A percentile compares a stretch with the other conserved stretches of the same genome.
phyloP scores from a whole-genome alignment of 2,329 filamentous ascomycete genomes.

The Aspergillus ibericus region DNA sequence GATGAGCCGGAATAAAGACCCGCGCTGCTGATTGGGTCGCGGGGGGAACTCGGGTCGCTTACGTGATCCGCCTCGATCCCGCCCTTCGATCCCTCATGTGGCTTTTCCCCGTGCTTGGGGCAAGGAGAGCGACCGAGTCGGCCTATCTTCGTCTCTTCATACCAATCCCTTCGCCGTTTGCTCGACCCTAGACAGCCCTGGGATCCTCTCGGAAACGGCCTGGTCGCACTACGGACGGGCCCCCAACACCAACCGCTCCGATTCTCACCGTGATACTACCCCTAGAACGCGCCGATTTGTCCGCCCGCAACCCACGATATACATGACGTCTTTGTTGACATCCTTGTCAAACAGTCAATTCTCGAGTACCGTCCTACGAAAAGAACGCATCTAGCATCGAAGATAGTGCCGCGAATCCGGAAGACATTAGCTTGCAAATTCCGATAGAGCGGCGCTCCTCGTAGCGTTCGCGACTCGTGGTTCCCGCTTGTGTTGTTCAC shows the following conservation, averaged over 20 bases:
- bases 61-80: constrained; percentile 30
- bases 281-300: constrained; percentile 20
- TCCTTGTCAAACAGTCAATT: constrained; percentile 18
- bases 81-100: constrained; percentile 28
- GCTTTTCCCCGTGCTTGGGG: constrained; percentile 30
- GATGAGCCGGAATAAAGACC: neutral
- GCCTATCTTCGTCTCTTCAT: neutral
- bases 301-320: constrained; percentile 21
- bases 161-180: neutral
- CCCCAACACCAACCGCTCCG: neutral
- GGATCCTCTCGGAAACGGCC: neutral
- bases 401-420: neutral
- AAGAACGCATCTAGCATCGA: neutral
- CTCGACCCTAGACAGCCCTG: neutral
- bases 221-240: constrained; percentile 3
- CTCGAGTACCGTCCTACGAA: constrained; percentile 9
- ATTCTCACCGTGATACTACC: constrained; percentile 11
- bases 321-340: constrained; percentile 43
- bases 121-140: constrained; percentile 11
- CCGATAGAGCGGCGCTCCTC: constrained; percentile 30
- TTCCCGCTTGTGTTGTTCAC: constrained; percentile 16
- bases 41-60: constrained; percentile 18
- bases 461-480: constrained; percentile 35
- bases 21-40: constrained; percentile 1
- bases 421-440: constrained; percentile 14